These are phyloP conservation scores for Penicillium sp. DNA, from an alignment of 2,329 filamentous ascomycete genomes.

Conservation along the genomic window DNA sequence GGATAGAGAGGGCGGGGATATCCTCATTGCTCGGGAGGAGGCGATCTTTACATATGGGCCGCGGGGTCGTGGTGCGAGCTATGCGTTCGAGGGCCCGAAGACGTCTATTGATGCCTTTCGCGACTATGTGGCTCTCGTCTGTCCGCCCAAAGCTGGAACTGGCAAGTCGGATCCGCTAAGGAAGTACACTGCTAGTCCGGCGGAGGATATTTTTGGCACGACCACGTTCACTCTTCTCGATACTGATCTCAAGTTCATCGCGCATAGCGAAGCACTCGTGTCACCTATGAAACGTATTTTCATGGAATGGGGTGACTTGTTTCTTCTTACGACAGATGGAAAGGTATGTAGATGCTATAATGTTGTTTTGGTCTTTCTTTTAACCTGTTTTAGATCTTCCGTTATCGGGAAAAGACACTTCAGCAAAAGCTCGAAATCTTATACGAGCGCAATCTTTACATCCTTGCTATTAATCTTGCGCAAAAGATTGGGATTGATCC, in stretches of 20 bases:
- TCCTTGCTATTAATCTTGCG: slow-evolving; percentile 86
- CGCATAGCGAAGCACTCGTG: slow-evolving; percentile 80
- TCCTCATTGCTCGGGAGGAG: slow-evolving; percentile 91
- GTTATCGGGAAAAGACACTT: slow-evolving; percentile 86
- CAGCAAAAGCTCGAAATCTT: slow-evolving; percentile 90
- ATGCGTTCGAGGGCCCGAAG: slow-evolving; percentile 89
- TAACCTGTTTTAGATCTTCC: slow-evolving; percentile 61
- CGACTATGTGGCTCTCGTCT: slow-evolving; percentile 84
- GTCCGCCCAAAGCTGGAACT: slow-evolving; percentile 64
- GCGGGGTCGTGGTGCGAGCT: slow-evolving; percentile 80
- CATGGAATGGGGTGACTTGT: slow-evolving; percentile 86
- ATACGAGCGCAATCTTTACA: slow-evolving; percentile 90
- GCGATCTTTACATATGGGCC: slow-evolving; percentile 90
- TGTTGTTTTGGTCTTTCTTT: slow-evolving; percentile 1
- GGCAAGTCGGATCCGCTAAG: slow-evolving; percentile 61
- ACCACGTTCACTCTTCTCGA: slow-evolving; percentile 91
- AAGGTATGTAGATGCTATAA: slow-evolving; percentile 59
- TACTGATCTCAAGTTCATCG: slow-evolving; percentile 83
- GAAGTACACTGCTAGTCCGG: slow-evolving; percentile 68
- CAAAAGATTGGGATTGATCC: slow-evolving; percentile 80
- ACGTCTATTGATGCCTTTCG: slow-evolving; percentile 73
- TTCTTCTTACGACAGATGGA: slow-evolving; percentile 84
- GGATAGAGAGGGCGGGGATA: slow-evolving; percentile 73
- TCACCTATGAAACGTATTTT: slow-evolving; percentile 78
- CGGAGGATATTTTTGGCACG: slow-evolving; percentile 79